These are phyloP conservation scores for Fraxinus sp. DNA, from an alignment of 305 asterid species.

Conservation along the genomic window DNA sequence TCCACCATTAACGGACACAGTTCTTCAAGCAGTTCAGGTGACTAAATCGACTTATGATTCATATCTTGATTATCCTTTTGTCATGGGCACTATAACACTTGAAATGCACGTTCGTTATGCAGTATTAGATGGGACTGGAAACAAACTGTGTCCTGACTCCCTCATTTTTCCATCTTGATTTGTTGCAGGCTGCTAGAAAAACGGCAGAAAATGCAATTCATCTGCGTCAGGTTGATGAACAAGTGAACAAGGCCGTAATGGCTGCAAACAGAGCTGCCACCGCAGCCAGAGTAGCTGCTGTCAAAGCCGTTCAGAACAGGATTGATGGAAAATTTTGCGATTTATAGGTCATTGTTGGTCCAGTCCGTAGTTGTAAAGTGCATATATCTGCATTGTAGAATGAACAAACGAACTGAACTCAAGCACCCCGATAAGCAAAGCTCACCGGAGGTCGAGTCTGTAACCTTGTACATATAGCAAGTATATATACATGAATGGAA, in stretches of 20 bases:
- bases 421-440: slow-evolving; percentile 54
- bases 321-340: slow-evolving; percentile 75
- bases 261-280: slow-evolving; percentile 81
- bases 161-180: background rate
- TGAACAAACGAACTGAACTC: slow-evolving; percentile 2
- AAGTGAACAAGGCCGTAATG: slow-evolving; percentile 67
- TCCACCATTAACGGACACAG: slow-evolving; percentile 41
- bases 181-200: slow-evolving; percentile 68
- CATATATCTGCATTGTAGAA: slow-evolving; percentile 22
- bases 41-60: background rate
- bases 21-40: slow-evolving; percentile 74
- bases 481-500: slow-evolving; percentile 44
- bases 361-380: slow-evolving; percentile 46
- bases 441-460: slow-evolving; percentile 45
- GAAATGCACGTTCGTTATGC: background rate
- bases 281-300: slow-evolving; percentile 88
- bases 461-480: slow-evolving; percentile 50
- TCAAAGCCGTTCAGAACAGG: slow-evolving; percentile 84
- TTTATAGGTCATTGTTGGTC: slow-evolving; percentile 22
- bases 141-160: background rate
- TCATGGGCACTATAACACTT: background rate
- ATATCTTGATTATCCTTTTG: background rate
- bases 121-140: background rate
- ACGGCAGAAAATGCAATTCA: slow-evolving; percentile 61
- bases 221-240: slow-evolving; percentile 58